Conservation (phyloP, 2,329 filamentous ascomycete genomes). For the Sporothrix dimorphospora region DNA sequence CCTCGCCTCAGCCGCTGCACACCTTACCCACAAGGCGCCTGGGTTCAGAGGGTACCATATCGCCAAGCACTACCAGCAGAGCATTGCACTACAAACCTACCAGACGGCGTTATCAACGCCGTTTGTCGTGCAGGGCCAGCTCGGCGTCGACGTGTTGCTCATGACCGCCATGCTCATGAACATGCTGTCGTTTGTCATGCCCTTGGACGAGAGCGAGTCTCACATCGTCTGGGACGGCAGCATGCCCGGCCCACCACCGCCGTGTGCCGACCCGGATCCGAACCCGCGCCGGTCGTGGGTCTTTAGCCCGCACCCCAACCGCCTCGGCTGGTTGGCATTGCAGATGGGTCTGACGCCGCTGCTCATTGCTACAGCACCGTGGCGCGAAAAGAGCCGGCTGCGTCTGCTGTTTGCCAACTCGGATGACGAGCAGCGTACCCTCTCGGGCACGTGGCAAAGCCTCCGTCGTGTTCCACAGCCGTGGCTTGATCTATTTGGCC, state of each 20-base stretch:
- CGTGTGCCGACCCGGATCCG: conserved; percentile 27
- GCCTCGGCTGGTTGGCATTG: conserved; percentile 35
- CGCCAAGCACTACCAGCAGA: conserved; percentile 35
- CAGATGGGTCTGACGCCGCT: conserved; percentile 34
- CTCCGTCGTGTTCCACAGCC: conserved; percentile 31
- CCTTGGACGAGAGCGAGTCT: conserved; percentile 30
- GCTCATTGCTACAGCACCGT: conserved; percentile 32
- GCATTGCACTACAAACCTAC: conserved; percentile 34
- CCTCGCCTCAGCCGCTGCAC: conserved; percentile 33
- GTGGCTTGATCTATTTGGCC: conserved; percentile 34
- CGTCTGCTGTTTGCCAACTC: conserved; percentile 31
- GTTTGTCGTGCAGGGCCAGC: conserved; percentile 31
- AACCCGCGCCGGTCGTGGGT: conserved; percentile 35
- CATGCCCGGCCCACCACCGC: neutral
- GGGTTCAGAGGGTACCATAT: conserved; percentile 30
- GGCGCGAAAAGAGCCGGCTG: conserved; percentile 31
- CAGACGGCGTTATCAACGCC: conserved; percentile 32
- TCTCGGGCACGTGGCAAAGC: conserved; percentile 33
- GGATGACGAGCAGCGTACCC: conserved; percentile 33
- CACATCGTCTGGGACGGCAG: conserved; percentile 21
- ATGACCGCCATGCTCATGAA: conserved; percentile 36
- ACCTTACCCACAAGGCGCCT: conserved; percentile 34
- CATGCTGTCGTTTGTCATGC: conserved; percentile 35
- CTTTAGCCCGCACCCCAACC: conserved; percentile 34
- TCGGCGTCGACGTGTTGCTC: conserved; percentile 34